Percentiles rank a stretch among this genome's conserved stretches.
These are phyloP conservation scores for Phyllosticta citriasiana DNA, from an alignment of 2,329 filamentous ascomycete species.

Conservation along the genomic window DNA sequence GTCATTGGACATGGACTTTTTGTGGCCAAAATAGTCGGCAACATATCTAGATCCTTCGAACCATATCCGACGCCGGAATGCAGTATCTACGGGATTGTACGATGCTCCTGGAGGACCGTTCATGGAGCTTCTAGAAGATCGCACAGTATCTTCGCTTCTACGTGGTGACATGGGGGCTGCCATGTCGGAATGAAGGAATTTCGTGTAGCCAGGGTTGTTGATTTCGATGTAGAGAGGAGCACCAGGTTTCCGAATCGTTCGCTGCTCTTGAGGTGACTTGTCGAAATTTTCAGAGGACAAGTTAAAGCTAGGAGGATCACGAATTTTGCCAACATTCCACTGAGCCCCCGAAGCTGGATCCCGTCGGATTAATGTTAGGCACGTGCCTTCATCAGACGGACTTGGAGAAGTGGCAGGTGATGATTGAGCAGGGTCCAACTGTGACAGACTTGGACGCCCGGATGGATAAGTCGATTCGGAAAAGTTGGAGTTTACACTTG, in stretches of 20 bases:
- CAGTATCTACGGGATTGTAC: conserved; percentile 12
- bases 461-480: background rate
- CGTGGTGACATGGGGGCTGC: conserved; percentile 5
- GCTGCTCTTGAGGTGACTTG: background rate
- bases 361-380: conserved; percentile 41
- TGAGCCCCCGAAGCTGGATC: conserved; percentile 39
- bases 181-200: conserved; percentile 37
- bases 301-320: conserved; percentile 34
- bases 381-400: conserved; percentile 13
- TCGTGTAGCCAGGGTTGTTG: conserved; percentile 49
- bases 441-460: background rate
- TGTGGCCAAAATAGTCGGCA: conserved; percentile 31
- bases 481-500: background rate
- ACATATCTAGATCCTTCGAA: conserved; percentile 35
- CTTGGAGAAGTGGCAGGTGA: background rate
- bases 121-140: conserved; percentile 4
- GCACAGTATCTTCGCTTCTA: conserved; percentile 2
- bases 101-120: conserved; percentile 13
- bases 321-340: conserved; percentile 42
- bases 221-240: conserved; percentile 45
- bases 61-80: conserved; percentile 38
- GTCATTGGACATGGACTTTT: conserved; percentile 24
- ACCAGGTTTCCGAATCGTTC: conserved; percentile 25
- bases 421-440: background rate
- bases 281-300: conserved; percentile 31